Evolutionary conservation across 148 eudicot genomes (phyloP), one percentile per base, ranked within the genome.

Genomic region (Spergularia bocconei): DNA sequence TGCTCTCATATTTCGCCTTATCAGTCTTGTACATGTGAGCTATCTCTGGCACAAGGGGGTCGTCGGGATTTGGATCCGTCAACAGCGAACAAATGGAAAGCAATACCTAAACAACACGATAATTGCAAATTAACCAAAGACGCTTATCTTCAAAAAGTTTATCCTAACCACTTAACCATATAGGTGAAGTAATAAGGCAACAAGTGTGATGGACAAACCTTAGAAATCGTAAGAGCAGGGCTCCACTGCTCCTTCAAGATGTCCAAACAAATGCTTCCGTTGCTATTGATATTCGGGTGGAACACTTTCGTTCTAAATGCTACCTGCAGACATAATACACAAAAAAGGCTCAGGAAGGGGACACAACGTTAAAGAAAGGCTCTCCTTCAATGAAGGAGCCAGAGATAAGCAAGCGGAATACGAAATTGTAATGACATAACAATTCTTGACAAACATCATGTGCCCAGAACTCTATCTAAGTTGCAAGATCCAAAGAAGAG

Each of bases 21-120:
- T 93, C 98, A 17, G 90, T 89, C 88, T 90, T 93, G 84, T 93
- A 93, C 96, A 93, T 93, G 86, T 93, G 96, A 48, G 98, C 98
- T 55, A 93, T 91, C 80, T 93, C 98, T 2, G 98, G 98, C 75
- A 93, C 98, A 77, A 93, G 81, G 4, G 96, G 98, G 69, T 93
- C 98, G 76, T 93, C 98, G 4, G 96, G 98, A 77, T 93, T 90
- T 57, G 96, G 93, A 76, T 93, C 98, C 51, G 93, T 90, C 90
- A 93, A 74, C 80, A 93, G 77, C 47, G 98, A 93, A 75, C 98
- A 93, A 25, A 93, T 90, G 6, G 98, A 93, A 44, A 93, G 98
- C 89, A 93, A 78, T 64, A 93, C 98, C 98, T 90, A 77, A 48
- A 23, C 68, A 16, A 41, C 14, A 12, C 20, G 44, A 47, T 20